Percentiles rank a stretch among this genome's conserved stretches.
phyloP scores from a whole-genome alignment of 805 yeast genomes.

The Torulaspora delbrueckii region DNA sequence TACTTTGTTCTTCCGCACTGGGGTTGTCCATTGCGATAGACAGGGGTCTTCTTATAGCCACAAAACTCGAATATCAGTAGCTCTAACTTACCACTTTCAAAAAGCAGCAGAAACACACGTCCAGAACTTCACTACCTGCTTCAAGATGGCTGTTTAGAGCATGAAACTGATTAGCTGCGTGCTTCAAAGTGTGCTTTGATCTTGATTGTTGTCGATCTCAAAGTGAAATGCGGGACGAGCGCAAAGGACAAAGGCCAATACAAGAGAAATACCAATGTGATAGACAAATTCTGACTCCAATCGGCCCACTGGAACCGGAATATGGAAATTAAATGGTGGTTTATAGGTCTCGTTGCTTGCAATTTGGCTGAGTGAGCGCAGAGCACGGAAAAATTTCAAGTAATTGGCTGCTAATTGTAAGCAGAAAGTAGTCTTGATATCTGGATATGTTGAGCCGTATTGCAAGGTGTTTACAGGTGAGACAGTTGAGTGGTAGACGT shows the following conservation, averaged over 20 bases:
- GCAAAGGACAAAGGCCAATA: constrained; percentile 4
- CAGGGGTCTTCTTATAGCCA: background rate
- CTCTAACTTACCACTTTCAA: background rate
- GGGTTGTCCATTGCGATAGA: constrained; percentile 1
- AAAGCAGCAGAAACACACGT: background rate
- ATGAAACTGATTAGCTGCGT: background rate
- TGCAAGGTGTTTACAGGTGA: background rate
- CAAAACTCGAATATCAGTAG: background rate
- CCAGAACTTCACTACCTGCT: background rate
- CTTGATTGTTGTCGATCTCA: constrained; percentile 2
- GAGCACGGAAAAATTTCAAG: constrained; percentile 1
- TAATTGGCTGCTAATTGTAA: background rate
- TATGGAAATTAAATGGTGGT: background rate
- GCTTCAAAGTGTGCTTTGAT: background rate
- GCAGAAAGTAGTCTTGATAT: background rate
- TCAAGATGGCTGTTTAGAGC: background rate
- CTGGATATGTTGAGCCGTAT: background rate
- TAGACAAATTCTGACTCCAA: background rate
- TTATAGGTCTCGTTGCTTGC: background rate
- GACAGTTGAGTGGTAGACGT: background rate
- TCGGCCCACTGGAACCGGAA: background rate
- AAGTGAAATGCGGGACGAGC: constrained; percentile 4
- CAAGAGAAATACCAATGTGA: background rate
- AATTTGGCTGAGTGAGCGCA: background rate
- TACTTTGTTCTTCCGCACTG: constrained; percentile 4